phyloP scores from a whole-genome alignment of 306 rosid genomes.

The Fragaria iinumae region DNA sequence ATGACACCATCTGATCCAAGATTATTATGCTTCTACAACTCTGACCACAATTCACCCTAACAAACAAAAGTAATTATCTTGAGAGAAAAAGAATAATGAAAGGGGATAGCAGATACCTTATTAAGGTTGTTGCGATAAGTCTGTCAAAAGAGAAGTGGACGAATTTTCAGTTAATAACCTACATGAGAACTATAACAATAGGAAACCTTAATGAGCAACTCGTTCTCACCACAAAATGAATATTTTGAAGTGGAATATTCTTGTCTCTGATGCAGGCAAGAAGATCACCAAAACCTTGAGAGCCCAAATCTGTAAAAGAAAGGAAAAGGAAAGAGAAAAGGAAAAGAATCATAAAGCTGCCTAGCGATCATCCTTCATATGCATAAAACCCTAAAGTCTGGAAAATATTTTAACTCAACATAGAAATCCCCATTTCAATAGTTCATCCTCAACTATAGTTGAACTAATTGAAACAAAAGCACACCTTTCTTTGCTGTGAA shows the following conservation, averaged over 20 bases:
- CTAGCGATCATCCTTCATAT: conserved; percentile 21
- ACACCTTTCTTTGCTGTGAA: conserved; percentile 69
- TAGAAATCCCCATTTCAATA: not conserved
- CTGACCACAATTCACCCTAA: not conserved
- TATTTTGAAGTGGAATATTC: conserved; percentile 75
- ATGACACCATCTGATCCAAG: not conserved
- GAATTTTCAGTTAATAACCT: conserved; percentile 26
- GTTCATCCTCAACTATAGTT: not conserved
- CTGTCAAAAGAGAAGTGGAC: conserved; percentile 45
- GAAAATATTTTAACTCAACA: not conserved
- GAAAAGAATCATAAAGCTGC: conserved; percentile 3
- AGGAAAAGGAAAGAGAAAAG: conserved; percentile 19
- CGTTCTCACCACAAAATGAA: conserved; percentile 89
- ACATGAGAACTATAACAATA: conserved; percentile 11
- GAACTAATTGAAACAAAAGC: conserved; percentile 2
- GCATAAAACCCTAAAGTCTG: conserved; percentile 18
- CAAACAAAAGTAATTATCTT: not conserved
- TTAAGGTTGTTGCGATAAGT: conserved; percentile 91
- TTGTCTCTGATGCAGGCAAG: conserved; percentile 87
- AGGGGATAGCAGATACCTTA: conserved; percentile 57
- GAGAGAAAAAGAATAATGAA: not conserved
- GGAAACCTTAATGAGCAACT: conserved; percentile 18
- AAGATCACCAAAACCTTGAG: conserved; percentile 87
- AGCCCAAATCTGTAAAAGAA: conserved; percentile 68
- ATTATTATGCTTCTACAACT: not conserved